Evolutionary conservation across 2,329 filamentous ascomycete genomes (phyloP), one percentile per base, ranked within the genome.

Genomic region (Epichloe baconii): DNA sequence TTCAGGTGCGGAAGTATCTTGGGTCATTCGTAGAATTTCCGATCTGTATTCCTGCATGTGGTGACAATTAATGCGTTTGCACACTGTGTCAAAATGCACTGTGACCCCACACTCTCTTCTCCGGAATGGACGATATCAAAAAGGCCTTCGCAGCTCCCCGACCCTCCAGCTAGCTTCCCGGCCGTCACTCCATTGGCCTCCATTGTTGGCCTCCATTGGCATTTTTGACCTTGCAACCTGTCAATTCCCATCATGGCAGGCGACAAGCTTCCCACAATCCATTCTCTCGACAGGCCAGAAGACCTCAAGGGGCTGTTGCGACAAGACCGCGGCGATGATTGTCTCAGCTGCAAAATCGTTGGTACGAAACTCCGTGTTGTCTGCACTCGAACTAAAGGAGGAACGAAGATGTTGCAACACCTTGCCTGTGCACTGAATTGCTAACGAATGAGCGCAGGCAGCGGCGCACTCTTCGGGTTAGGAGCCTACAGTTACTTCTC

Each of bases 401-500:
- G 36, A n/a, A 14, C 15, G 12, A 14, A 38, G 0, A 38, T 14
- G 12, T n/a, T 14, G 14, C 36, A 8, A 6, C 17, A 3, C 17
- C 34, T 26, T n/a, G 4, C 4, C 21, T 5, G 21, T 12, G 35
- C 11, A 12, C 5, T 14, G 12, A 15, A 6, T 15, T 36, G 31
- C 40, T 49, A 26, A 49, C 40, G 21, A 34, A 10, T 17, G 8
- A 17, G 19, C n/a, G 10, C 5, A 90, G 86, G 86, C 44, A 83
- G 85, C 61, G 76, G 81, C 40, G 84, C 86, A 1, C 88, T 93
- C 56, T 72, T 88, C 51, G 85, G 84, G 1, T 78, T 91, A 15
- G 86, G 82, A 3, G 81, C 75, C 1, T 93, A 90, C 68, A 89
- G 82, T 66, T 90, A 89, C 68, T 72, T 81, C 54, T 86, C 84